These are phyloP conservation scores for Aspergillus biplanus DNA, from an alignment of 495 filamentous ascomycete genomes.

Conservation along the genomic window DNA sequence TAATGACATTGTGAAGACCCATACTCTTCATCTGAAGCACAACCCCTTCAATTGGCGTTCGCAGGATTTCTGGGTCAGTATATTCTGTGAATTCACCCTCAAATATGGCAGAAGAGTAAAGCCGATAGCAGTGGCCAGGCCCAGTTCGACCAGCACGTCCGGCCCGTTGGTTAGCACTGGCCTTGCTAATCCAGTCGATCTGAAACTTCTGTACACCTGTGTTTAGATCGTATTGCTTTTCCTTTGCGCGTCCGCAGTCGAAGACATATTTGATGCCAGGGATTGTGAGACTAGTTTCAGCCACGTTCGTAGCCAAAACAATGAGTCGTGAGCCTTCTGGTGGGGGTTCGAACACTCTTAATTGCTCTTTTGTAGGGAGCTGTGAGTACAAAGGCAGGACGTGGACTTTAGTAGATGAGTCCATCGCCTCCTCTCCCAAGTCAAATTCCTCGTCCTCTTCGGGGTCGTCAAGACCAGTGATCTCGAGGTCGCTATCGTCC, in stretches of 20 bases:
- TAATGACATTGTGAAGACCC: conserved; percentile 86
- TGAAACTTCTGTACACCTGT: conserved; percentile 96
- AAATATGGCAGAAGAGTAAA: conserved; percentile 94
- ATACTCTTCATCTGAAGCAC: conserved; percentile 96
- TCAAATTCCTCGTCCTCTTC: conserved; percentile 66
- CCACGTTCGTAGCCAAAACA: conserved; percentile 94
- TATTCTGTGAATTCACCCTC: conserved; percentile 89
- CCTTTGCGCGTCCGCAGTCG: conserved; percentile 89
- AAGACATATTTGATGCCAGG: conserved; percentile 96
- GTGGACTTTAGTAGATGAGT: conserved; percentile 73
- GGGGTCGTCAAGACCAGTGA: conserved; percentile 51
- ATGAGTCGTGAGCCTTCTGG: conserved; percentile 85
- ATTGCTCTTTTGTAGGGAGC: conserved; percentile 89
- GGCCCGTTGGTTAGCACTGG: conserved; percentile 87
- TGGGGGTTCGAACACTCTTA: conserved; percentile 87
- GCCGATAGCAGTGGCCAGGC: conserved; percentile 90
- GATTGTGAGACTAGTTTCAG: conserved; percentile 95
- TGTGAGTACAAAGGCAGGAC: conserved; percentile 92
- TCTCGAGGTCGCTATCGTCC: conserved; percentile 49
- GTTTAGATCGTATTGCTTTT: conserved; percentile 78
- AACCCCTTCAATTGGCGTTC: conserved; percentile 90
- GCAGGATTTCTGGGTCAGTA: conserved; percentile 83
- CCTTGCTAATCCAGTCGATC: conserved; percentile 96
- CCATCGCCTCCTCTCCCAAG: conserved; percentile 61
- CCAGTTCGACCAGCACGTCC: conserved; percentile 96